A percentile compares a stretch with the other conserved stretches of the same genome.
phyloP scores from a whole-genome alignment of 2,329 filamentous ascomycete species.

The Fusarium gaditjirri region DNA sequence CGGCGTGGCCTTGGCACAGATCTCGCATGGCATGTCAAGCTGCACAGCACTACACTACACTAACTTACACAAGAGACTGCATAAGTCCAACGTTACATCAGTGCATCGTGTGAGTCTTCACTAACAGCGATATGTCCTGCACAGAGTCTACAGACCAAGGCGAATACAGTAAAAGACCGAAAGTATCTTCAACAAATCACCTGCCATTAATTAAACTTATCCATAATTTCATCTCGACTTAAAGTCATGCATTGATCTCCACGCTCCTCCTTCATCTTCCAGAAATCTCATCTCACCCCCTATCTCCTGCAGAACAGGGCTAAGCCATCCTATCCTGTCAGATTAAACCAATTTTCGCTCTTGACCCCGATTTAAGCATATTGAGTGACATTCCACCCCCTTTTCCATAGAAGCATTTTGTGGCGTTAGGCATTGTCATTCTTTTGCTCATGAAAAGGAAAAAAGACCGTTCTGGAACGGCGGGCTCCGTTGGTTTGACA shows the following conservation, averaged over 20 bases:
- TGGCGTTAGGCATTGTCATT: conserved; percentile 7
- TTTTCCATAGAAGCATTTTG: background rate
- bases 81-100: conserved; percentile 16
- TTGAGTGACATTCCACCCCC: conserved; percentile 4
- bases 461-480: conserved; percentile 18
- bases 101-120: background rate
- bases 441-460: background rate
- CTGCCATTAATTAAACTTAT: background rate
- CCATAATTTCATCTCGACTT: background rate
- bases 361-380: conserved; percentile 32
- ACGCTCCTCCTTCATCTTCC: background rate
- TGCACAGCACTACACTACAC: conserved; percentile 1
- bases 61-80: background rate
- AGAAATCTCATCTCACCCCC: background rate
- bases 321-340: background rate
- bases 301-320: background rate
- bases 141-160: background rate
- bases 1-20: conserved; percentile 11
- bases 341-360: background rate
- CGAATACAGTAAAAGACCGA: background rate
- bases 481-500: background rate
- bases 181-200: background rate
- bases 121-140: background rate
- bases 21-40: conserved; percentile 2
- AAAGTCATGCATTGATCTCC: background rate